A percentile compares a stretch with the other conserved stretches of the same genome.
These are phyloP conservation scores for Penicillium cataractarum DNA, from an alignment of 495 filamentous ascomycete genomes.

Conservation along the genomic window DNA sequence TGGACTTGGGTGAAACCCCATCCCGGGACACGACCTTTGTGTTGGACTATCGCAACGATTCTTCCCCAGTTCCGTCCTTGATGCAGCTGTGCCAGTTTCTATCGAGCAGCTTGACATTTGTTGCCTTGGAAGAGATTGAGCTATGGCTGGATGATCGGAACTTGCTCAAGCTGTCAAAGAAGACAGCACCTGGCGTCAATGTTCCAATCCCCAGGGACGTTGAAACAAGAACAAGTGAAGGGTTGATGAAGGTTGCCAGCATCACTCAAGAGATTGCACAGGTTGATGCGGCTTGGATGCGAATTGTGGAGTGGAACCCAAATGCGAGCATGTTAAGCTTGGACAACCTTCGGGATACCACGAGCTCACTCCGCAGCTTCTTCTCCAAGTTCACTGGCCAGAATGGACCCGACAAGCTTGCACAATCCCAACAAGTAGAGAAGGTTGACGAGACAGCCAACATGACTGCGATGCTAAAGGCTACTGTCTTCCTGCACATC, in stretches of 20 bases:
- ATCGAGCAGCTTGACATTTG: slow-evolving; percentile 94
- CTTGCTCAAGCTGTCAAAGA: slow-evolving; percentile 77
- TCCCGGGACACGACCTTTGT: slow-evolving; percentile 82
- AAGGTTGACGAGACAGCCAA: slow-evolving; percentile 55
- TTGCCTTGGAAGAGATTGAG: slow-evolving; percentile 83
- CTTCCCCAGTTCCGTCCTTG: slow-evolving; percentile 81
- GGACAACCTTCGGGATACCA: slow-evolving; percentile 48
- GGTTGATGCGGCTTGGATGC: slow-evolving; percentile 92
- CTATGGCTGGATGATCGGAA: slow-evolving; percentile 88
- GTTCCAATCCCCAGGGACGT: slow-evolving; percentile 79
- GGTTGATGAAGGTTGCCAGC: slow-evolving; percentile 76
- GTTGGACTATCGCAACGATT: slow-evolving; percentile 86
- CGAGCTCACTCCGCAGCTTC: slow-evolving; percentile 71
- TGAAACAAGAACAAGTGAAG: slow-evolving; percentile 77
- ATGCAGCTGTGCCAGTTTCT: slow-evolving; percentile 88
- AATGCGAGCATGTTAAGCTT: slow-evolving; percentile 48
- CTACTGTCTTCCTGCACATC: slow-evolving; percentile 83
- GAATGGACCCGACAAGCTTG: slow-evolving; percentile 40
- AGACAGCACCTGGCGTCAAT: slow-evolving; percentile 71
- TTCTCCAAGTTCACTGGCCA: slow-evolving; percentile 71
- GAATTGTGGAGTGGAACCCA: slow-evolving; percentile 79
- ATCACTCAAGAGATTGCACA: slow-evolving; percentile 82
- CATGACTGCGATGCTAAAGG: slow-evolving; percentile 64
- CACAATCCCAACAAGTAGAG: slow-evolving; percentile 31
- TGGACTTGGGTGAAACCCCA: slow-evolving; percentile 67